A percentile compares a stretch with the other conserved stretches of the same genome.
Conservation (phyloP, 1,284 basidiomycete genomes). For the Fereydounia khargensis region DNA sequence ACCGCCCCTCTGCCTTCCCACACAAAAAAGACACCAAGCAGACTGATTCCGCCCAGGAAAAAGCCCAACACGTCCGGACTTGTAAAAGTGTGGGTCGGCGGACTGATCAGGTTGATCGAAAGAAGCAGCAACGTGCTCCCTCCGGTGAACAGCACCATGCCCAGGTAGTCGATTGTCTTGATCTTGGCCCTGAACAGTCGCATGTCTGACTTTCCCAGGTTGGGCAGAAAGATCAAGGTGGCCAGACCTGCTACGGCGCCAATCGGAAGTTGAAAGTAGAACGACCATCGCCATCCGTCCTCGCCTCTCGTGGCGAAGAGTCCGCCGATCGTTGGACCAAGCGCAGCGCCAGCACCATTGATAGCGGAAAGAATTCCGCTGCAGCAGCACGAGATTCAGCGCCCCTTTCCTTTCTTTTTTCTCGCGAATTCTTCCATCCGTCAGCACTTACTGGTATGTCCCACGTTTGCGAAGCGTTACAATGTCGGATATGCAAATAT, state of each 20-base stretch:
- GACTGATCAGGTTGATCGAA: neutral
- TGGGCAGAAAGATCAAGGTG: constrained; percentile 4
- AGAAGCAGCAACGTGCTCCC: neutral
- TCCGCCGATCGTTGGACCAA: constrained; percentile 7
- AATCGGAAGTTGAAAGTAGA: constrained; percentile 14
- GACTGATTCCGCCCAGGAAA: constrained; percentile 1
- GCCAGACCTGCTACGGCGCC: constrained; percentile 1
- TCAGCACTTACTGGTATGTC: too few species aligned
- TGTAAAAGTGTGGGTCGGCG: neutral
- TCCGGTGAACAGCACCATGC: constrained; percentile 2
- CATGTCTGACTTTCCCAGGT: constrained; percentile 1
- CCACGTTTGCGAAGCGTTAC: constrained; percentile 10
- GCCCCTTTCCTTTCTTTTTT: too few species aligned
- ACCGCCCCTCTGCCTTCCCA: constrained; percentile 2
- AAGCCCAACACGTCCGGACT: neutral
- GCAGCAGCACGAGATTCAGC: too few species aligned
- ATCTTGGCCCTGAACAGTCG: constrained; percentile 2
- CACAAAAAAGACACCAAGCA: constrained; percentile 2
- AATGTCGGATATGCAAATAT: constrained; percentile 15
- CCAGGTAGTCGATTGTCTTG: constrained; percentile 5
- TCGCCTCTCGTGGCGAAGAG: constrained; percentile 1
- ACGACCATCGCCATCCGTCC: constrained; percentile 6
- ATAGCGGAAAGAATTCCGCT: constrained; percentile 8
- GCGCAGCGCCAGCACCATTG: constrained; percentile 3
- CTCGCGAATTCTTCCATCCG: too few species aligned